A percentile compares a stretch with the other conserved stretches of the same genome.
phyloP scores from a whole-genome alignment of 2,329 filamentous ascomycete genomes.

The Calonectria pauciramosa region DNA sequence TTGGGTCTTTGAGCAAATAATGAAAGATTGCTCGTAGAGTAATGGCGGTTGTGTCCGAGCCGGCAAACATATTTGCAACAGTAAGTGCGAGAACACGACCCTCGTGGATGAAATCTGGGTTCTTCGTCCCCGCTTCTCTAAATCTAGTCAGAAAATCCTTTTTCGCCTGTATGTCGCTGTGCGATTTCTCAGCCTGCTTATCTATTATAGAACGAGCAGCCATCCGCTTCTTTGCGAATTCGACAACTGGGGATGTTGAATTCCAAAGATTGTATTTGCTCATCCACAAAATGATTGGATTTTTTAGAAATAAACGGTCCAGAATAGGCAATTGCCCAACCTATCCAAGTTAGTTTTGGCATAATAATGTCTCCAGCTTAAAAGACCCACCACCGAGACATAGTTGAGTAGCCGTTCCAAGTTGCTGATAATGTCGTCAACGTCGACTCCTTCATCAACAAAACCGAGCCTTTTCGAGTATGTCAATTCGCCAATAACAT shows the following conservation, averaged over 20 bases:
- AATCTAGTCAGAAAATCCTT: constrained; percentile 34
- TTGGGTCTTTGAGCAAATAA: constrained; percentile 23
- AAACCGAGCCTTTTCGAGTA: constrained; percentile 34
- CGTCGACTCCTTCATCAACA: constrained; percentile 29
- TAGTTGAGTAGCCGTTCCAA: constrained; percentile 37
- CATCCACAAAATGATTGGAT: constrained; percentile 12
- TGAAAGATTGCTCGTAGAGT: constrained; percentile 33
- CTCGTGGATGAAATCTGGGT: constrained; percentile 27
- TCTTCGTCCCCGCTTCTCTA: constrained; percentile 24
- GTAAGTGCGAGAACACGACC: constrained; percentile 31
- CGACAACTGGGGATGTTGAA: constrained; percentile 17
- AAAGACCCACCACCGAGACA: constrained; percentile 22
- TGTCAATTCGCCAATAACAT: constrained; percentile 32
- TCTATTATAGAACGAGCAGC: not conserved
- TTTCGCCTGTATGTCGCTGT: not conserved
- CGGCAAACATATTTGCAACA: constrained; percentile 35
- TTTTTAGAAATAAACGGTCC: constrained; percentile 15
- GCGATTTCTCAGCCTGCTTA: not conserved
- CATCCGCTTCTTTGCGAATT: constrained; percentile 25
- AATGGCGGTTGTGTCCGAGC: constrained; percentile 36
- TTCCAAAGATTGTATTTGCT: constrained; percentile 13
- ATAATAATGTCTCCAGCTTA: not conserved
- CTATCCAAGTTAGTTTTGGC: not conserved
- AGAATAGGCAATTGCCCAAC: constrained; percentile 21
- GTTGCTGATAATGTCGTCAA: constrained; percentile 32